Percentiles rank a stretch among this genome's conserved stretches.
Conservation (phyloP, 345 rosid genomes). For the Camelina hispida region DNA sequence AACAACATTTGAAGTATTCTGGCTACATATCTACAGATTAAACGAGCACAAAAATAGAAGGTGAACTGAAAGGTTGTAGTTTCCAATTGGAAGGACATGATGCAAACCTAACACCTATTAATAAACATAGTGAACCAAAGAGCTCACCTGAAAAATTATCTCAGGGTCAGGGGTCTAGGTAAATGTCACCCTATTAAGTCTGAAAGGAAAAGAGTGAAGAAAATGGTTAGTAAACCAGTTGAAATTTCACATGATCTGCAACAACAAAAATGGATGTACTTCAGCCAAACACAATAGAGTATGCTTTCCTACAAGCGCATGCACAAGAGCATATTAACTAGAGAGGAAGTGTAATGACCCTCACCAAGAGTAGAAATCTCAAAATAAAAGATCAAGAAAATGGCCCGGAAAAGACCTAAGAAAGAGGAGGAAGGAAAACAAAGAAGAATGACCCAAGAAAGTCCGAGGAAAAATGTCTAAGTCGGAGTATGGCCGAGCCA, state of each 20-base stretch:
- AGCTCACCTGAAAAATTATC: conserved; percentile 78
- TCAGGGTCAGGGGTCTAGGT: conserved; percentile 68
- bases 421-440: no score
- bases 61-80: conserved; percentile 17
- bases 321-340: conserved; percentile 7
- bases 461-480: no score
- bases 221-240: neutral
- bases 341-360: no score
- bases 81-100: conserved; percentile 9
- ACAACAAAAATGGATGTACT: neutral
- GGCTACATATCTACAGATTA: neutral
- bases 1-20: neutral
- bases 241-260: neutral
- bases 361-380: no score
- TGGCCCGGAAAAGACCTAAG: no score
- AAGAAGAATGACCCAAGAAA: no score
- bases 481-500: no score
- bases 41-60: neutral
- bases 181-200: conserved; percentile 90
- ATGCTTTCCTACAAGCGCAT: conserved; percentile 9
- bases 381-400: no score
- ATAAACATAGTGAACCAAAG: conserved; percentile 30
- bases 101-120: conserved; percentile 9
- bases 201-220: conserved; percentile 43
- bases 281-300: conserved; percentile 1